Percentiles rank a stretch among this genome's conserved stretches.
These are phyloP conservation scores for Aspergillus sp. DNA, from an alignment of 2,329 filamentous ascomycete genomes.

Conservation along the genomic window DNA sequence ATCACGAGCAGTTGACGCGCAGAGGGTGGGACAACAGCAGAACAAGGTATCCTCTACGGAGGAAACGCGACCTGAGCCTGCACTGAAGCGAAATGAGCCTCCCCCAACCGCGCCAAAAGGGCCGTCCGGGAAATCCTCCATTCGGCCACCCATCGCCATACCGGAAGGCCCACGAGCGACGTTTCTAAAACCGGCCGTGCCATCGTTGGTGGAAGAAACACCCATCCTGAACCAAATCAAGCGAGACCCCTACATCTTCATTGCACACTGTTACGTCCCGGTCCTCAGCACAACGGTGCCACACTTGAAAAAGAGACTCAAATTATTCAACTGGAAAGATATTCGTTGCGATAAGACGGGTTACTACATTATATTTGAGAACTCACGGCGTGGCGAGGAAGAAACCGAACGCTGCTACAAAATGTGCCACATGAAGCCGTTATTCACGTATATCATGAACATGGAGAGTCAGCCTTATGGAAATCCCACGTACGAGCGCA, in stretches of 20 bases:
- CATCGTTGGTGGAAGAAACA: conserved; percentile 61
- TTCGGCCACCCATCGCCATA: conserved; percentile 31
- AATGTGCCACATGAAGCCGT: conserved; percentile 72
- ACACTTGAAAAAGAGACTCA: conserved; percentile 86
- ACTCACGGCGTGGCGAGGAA: conserved; percentile 69
- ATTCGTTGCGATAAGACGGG: conserved; percentile 81
- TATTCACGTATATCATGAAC: conserved; percentile 90
- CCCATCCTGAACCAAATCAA: conserved; percentile 68
- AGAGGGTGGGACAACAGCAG: conserved; percentile 53
- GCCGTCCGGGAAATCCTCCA: conserved; percentile 59
- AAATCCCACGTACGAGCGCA: conserved; percentile 60
- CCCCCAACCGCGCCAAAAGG: conserved; percentile 86
- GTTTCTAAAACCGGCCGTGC: conserved; percentile 30
- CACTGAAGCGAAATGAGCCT: conserved; percentile 56
- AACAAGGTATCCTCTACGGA: conserved; percentile 17
- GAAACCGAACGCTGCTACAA: conserved; percentile 79
- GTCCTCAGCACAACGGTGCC: conserved; percentile 80
- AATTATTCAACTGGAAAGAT: conserved; percentile 75
- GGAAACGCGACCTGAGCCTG: conserved; percentile 34
- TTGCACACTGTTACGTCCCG: conserved; percentile 82
- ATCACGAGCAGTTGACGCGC: conserved; percentile 68
- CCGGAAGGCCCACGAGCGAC: conserved; percentile 40
- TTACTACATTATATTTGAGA: conserved; percentile 89
- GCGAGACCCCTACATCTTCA: conserved; percentile 83
- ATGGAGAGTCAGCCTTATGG: conserved; percentile 79